Conservation (phyloP, 129 eudicot genomes). For the Pittosporum tobira region DNA sequence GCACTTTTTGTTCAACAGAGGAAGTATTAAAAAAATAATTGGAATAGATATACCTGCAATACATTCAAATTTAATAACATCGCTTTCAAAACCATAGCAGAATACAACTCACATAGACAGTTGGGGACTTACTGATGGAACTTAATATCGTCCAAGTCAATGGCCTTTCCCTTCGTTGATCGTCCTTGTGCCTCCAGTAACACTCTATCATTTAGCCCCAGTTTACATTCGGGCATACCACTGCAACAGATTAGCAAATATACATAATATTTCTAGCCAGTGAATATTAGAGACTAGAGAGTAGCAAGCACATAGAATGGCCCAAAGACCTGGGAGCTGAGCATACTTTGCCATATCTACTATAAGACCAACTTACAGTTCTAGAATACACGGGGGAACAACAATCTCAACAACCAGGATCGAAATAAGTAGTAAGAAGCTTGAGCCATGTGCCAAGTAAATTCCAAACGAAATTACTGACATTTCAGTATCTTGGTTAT, state of each 20-base stretch:
- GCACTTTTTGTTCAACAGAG: too few species aligned
- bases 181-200: conserved; percentile 94
- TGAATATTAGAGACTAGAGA: neutral
- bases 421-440: neutral
- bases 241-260: conserved; percentile 35
- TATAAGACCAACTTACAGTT: conserved; percentile 4
- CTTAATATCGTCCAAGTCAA: conserved; percentile 92
- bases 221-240: conserved; percentile 99
- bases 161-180: conserved; percentile 90
- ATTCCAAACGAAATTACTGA: neutral
- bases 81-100: conserved; percentile 4
- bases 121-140: conserved; percentile 75
- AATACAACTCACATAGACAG: conserved; percentile 1
- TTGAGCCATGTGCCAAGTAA: neutral
- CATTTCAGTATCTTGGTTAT: neutral
- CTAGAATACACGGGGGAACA: too few species aligned
- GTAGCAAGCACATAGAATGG: neutral
- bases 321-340: neutral
- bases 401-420: neutral
- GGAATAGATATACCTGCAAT: neutral
- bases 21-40: too few species aligned
- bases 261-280: conserved; percentile 8
- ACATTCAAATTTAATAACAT: too few species aligned
- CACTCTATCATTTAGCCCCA: conserved; percentile 91
- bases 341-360: neutral